Evolutionary conservation across 225 moss, liverwort and hornwort species (phyloP).

Genomic region (Physcomitrellopsis africana): DNA sequence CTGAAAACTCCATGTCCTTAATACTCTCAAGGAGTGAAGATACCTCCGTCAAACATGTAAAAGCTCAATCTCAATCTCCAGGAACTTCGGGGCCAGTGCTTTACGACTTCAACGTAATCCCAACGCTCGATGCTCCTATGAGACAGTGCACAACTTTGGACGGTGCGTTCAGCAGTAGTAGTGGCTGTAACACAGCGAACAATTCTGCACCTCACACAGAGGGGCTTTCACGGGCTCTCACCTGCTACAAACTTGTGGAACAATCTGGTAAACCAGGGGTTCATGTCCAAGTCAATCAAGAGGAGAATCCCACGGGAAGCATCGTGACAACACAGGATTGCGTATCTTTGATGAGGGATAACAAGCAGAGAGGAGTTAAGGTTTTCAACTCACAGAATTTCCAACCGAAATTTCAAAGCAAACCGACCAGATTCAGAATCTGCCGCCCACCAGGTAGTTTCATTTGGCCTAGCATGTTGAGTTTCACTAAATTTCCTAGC

Average conservation of each 20-base stretch:
- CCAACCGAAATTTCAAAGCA: slow-evolving; percentile 30
- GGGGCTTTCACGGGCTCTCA: slow-evolving; percentile 51
- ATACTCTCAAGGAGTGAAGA: slow-evolving; percentile 25
- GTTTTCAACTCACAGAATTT: slow-evolving; percentile 15
- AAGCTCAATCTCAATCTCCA: slow-evolving; percentile 37
- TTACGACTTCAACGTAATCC: neutral
- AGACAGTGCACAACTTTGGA: slow-evolving; percentile 43
- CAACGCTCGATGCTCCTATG: slow-evolving; percentile 33
- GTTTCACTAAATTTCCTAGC: slow-evolving; percentile 11
- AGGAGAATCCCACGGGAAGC: slow-evolving; percentile 3
- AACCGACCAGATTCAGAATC: slow-evolving; percentile 45
- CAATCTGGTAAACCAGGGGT: slow-evolving; percentile 14
- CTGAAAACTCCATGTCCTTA: slow-evolving; percentile 21
- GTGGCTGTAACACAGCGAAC: slow-evolving; percentile 13
- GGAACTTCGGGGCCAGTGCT: slow-evolving; percentile 22
- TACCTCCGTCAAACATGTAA: neutral
- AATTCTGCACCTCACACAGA: slow-evolving; percentile 27
- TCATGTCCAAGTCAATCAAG: neutral
- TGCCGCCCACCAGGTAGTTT: slow-evolving; percentile 55
- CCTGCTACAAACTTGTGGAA: slow-evolving; percentile 41
- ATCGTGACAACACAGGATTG: neutral
- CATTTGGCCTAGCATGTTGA: slow-evolving; percentile 53
- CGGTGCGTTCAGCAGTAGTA: slow-evolving; percentile 28
- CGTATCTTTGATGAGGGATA: slow-evolving; percentile 3
- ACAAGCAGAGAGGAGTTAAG: neutral